phyloP scores from a whole-genome alignment of 1,284 basidiomycete species.

The Trichosporon asahii region DNA sequence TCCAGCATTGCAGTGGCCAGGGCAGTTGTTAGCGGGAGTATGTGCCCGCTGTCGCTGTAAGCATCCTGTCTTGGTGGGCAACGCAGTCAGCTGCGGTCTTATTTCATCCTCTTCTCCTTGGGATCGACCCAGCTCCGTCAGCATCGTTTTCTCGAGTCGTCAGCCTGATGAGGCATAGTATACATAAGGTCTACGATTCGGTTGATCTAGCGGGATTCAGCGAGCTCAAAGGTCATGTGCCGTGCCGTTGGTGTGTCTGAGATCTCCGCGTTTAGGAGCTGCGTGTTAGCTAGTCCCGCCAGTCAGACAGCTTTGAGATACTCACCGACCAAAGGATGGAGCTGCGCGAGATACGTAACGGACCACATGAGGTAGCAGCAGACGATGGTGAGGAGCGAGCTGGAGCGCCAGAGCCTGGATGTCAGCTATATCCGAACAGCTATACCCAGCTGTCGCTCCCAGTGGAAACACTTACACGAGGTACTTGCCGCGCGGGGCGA shows the following conservation, averaged over 20 bases:
- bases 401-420: slow-evolving; percentile 71
- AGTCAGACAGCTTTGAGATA: slow-evolving; percentile 24
- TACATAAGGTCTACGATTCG: slow-evolving; percentile 5
- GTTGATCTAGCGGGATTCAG: not conserved
- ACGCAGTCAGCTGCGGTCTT: too few relatives aligned
- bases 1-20: too few relatives aligned
- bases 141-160: too few relatives aligned
- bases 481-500: slow-evolving; percentile 76
- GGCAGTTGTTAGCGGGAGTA: too few relatives aligned
- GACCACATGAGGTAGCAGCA: slow-evolving; percentile 93
- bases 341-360: slow-evolving; percentile 84
- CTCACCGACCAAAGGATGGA: slow-evolving; percentile 80
- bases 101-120: too few relatives aligned
- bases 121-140: too few relatives aligned
- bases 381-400: slow-evolving; percentile 67
- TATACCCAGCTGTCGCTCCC: not conserved
- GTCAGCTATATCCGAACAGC: not conserved
- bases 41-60: too few relatives aligned
- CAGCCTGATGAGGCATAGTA: not conserved
- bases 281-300: slow-evolving; percentile 11
- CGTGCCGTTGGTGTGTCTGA: not conserved
- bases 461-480: slow-evolving; percentile 67
- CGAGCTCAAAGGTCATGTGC: not conserved
- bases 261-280: slow-evolving; percentile 13
- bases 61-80: too few relatives aligned